Evolutionary conservation across 805 yeast genomes (phyloP).

Genomic region (Diddensiella santjacobensis): DNA sequence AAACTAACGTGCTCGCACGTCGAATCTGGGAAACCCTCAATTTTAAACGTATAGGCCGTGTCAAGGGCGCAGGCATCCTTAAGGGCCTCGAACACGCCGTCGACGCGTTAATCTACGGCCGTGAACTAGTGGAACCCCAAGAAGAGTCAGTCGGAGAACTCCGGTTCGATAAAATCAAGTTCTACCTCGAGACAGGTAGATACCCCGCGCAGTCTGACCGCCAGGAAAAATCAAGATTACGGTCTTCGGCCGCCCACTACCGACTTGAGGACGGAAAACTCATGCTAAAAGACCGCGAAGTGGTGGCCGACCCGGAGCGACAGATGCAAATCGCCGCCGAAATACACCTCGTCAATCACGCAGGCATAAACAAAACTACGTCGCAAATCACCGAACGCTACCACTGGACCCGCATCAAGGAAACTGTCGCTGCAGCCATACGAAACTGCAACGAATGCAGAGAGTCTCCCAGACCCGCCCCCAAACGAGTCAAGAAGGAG

Average conservation of each 20-base stretch:
- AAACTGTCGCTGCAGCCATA: conserved; percentile 76
- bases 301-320: conserved; percentile 68
- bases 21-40: conserved; percentile 70
- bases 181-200: conserved; percentile 75
- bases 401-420: conserved; percentile 90
- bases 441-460: conserved; percentile 73
- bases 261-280: conserved; percentile 66
- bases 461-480: conserved; percentile 37
- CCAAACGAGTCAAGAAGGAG: conserved; percentile 26
- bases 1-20: conserved; percentile 79
- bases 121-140: conserved; percentile 59
- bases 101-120: conserved; percentile 81
- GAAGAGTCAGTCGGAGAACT: conserved; percentile 42
- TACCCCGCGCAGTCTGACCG: conserved; percentile 83
- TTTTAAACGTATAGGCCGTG: conserved; percentile 73
- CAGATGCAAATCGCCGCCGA: conserved; percentile 74
- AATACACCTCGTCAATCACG: conserved; percentile 66
- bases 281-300: conserved; percentile 74
- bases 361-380: conserved; percentile 87
- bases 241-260: conserved; percentile 77
- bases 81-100: conserved; percentile 82
- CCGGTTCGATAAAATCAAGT: conserved; percentile 72
- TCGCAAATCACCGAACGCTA: conserved; percentile 70
- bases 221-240: conserved; percentile 79
- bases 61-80: conserved; percentile 83